Conservation (phyloP, 1,284 basidiomycete species). For the Boletus sp. region DNA sequence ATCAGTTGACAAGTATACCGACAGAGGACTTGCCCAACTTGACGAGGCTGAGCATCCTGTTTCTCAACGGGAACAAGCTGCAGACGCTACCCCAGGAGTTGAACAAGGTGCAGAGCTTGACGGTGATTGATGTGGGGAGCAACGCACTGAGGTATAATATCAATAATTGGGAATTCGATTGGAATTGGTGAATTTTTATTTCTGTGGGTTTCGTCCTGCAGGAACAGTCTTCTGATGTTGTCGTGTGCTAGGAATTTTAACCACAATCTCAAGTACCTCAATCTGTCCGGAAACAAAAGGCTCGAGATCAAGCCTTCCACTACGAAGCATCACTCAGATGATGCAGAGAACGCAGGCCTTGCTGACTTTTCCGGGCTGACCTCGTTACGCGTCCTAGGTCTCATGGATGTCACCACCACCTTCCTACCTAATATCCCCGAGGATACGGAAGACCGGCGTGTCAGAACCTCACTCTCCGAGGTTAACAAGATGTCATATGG, state of each 20-base stretch:
- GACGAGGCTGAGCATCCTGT: constrained; percentile 72
- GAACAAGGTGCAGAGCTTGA: constrained; percentile 80
- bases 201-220: not conserved
- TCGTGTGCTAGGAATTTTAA: constrained; percentile 88
- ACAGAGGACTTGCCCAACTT: constrained; percentile 83
- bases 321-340: constrained; percentile 28
- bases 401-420: constrained; percentile 98
- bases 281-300: constrained; percentile 86
- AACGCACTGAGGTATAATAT: constrained; percentile 98
- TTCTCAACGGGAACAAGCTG: constrained; percentile 93
- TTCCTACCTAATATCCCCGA: constrained; percentile 82
- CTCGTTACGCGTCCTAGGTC: constrained; percentile 86
- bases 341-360: constrained; percentile 42
- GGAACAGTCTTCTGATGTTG: constrained; percentile 10
- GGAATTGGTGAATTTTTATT: constrained; percentile 84
- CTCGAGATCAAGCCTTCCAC: constrained; percentile 77
- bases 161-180: constrained; percentile 98
- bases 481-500: constrained; percentile 96
- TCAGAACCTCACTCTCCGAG: constrained; percentile 90
- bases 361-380: constrained; percentile 88
- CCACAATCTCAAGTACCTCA: constrained; percentile 88
- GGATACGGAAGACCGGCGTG: constrained; percentile 88
- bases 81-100: constrained; percentile 93
- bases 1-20: constrained; percentile 89
- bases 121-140: constrained; percentile 91